Percentiles rank a stretch among this genome's conserved stretches.
These are phyloP conservation scores for Bipolaris sorokiniana DNA, from an alignment of 2,329 filamentous ascomycete genomes.

Conservation along the genomic window DNA sequence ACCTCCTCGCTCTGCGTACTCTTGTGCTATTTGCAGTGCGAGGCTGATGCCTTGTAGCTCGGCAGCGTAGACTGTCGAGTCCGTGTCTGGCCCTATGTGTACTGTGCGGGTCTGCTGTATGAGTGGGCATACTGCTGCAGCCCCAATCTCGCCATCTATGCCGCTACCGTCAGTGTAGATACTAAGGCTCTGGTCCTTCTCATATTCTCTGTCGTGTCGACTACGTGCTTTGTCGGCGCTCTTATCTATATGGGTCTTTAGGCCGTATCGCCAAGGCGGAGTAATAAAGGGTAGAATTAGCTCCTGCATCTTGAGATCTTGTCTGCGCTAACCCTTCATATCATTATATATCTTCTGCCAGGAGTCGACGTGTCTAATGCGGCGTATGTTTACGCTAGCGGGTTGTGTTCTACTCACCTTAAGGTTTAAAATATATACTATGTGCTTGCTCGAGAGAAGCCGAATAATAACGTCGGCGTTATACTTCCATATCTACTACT, in stretches of 20 bases:
- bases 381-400: background rate
- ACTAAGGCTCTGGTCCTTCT: constrained; percentile 18
- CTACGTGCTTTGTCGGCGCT: constrained; percentile 16
- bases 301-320: constrained; percentile 16
- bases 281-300: constrained; percentile 22
- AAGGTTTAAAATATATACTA: background rate
- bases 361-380: constrained; percentile 11
- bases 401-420: background rate
- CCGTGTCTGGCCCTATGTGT: constrained; percentile 18
- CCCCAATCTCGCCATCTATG: constrained; percentile 21
- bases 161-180: constrained; percentile 32
- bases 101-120: constrained; percentile 17
- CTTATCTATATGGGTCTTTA: constrained; percentile 20
- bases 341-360: constrained; percentile 20
- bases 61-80: constrained; percentile 21
- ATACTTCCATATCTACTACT: constrained; percentile 26
- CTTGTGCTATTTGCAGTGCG: constrained; percentile 24
- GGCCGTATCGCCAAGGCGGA: constrained; percentile 15
- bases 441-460: background rate
- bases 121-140: constrained; percentile 21
- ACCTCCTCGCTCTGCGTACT: constrained; percentile 17
- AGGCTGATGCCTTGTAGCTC: constrained; percentile 28
- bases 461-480: constrained; percentile 12
- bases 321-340: constrained; percentile 11
- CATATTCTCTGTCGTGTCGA: constrained; percentile 20